These are phyloP conservation scores for Lipomyces kockii DNA, from an alignment of 805 yeast species.

Conservation along the genomic window DNA sequence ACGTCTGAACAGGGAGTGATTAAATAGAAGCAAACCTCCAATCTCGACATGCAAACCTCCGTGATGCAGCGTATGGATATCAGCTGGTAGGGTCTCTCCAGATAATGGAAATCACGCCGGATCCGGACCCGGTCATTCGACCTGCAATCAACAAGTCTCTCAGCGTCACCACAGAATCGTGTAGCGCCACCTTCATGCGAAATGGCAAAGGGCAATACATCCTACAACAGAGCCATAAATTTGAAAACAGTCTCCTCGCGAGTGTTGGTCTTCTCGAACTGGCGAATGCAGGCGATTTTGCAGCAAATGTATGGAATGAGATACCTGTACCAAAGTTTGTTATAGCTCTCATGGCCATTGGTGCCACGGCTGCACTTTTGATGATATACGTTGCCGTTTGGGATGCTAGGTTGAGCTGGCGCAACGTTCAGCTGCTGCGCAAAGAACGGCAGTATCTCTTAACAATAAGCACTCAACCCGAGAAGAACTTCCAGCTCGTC, in stretches of 20 bases:
- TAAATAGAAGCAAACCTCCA: too few relatives aligned
- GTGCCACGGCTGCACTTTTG: not conserved
- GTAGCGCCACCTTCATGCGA: too few relatives aligned
- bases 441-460: not conserved
- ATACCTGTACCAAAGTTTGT: conserved; percentile 1
- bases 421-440: not conserved
- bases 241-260: conserved; percentile 2
- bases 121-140: too few relatives aligned
- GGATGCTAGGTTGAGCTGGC: conserved; percentile 1
- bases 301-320: conserved; percentile 3
- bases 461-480: not conserved
- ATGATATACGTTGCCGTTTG: not conserved
- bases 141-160: too few relatives aligned
- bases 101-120: too few relatives aligned
- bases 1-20: too few relatives aligned
- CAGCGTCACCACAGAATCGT: too few relatives aligned
- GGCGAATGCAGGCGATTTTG: conserved; percentile 3
- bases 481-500: not conserved
- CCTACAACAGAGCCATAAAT: not conserved
- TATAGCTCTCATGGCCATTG: not conserved
- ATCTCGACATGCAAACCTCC: too few relatives aligned
- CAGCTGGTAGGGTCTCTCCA: too few relatives aligned
- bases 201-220: not conserved
- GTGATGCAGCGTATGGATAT: too few relatives aligned
- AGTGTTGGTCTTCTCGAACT: not conserved